Base-by-base conservation (phyloP, 2,329 filamentous ascomycete species). In the Aspergillus aculeatinus region DNA sequence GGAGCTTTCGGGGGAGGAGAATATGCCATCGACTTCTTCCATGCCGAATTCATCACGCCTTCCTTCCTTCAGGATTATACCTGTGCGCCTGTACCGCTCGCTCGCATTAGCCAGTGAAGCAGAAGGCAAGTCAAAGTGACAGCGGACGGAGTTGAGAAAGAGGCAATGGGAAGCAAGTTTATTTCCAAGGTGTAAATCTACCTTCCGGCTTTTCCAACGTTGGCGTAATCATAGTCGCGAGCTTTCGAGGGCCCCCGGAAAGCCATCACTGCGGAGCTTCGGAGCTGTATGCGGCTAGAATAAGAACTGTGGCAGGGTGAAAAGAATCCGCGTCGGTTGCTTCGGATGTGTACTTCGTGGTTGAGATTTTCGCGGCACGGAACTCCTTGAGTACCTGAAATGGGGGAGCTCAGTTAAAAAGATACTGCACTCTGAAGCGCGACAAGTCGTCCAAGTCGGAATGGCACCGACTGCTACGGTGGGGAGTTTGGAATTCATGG, bases 31-130 rank as follows among this genome's bases (percentile, higher is more conserved):
- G 60, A 96, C 84, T 39, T 91, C 89, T 74, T 97, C 92, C 81
- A 99, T 87, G 75, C 94, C 95, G 82, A 96, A 83, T 74, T 96
- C 92, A 77, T 98, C 94, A 78, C 92, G 89, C 62, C 88, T 81
- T 55, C 91, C 91, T 58, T 96, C 91, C 69, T 87, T 86, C 33
- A 98, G 77, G 1, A 87, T 89, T 27, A 96, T 85, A 49, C 95
- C 95, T 0, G 95, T 99, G 83, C 96, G 96, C 68, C 94, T 97
- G 67, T 53, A 55, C 19, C 58, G 66, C 53, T 51, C 55, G 56
- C 31, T 50, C 51, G 63, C 42, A 58, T 68, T 58, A 72, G 64
- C 49, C 57, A 53, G 48, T 27, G 14, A 5, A 23, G 21, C 27
- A 59, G 49, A 4, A 39, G 31, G 31, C 33, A 42, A n/a, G 42